Percentiles rank a stretch among this genome's conserved stretches.
phyloP scores from a whole-genome alignment of 192 early-diverging fungal species.

The Spinellus fusiger region DNA sequence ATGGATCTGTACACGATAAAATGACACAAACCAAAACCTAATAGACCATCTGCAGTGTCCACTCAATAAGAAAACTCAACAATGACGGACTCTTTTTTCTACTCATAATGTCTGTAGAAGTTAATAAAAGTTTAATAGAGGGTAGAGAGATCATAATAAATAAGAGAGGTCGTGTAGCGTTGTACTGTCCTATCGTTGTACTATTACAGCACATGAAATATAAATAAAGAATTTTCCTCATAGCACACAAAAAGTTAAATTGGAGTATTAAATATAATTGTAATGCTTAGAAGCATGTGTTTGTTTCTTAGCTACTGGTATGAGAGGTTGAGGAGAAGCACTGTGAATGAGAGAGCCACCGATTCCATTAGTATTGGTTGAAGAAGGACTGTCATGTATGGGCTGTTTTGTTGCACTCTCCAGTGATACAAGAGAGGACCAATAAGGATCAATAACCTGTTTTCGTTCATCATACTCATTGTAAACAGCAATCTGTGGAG shows the following conservation, averaged over 20 bases:
- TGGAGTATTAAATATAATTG: neutral
- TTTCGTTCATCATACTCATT: conserved; percentile 11
- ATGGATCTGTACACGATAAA: too few relatives aligned
- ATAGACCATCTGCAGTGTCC: too few relatives aligned
- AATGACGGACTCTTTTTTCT: too few relatives aligned
- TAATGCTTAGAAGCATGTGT: neutral
- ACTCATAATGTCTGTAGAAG: too few relatives aligned
- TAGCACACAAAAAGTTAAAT: neutral
- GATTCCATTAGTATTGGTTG: conserved; percentile 6
- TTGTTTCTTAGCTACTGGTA: neutral
- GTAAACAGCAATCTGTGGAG: conserved; percentile 4
- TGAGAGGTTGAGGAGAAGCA: neutral
- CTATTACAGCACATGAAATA: neutral
- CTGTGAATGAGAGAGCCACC: neutral
- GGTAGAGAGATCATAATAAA: too few relatives aligned
- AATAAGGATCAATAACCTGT: neutral
- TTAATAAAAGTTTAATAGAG: too few relatives aligned
- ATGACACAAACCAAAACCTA: too few relatives aligned
- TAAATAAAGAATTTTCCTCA: neutral
- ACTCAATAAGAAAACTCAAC: too few relatives aligned
- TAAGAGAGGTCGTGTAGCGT: too few relatives aligned
- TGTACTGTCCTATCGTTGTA: too few relatives aligned
- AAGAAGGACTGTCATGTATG: conserved; percentile 1
- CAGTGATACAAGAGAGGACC: neutral
- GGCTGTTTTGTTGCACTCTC: conserved; percentile 3